Base-by-base conservation (phyloP, 495 filamentous ascomycete genomes). In the Penicillium antarcticum region DNA sequence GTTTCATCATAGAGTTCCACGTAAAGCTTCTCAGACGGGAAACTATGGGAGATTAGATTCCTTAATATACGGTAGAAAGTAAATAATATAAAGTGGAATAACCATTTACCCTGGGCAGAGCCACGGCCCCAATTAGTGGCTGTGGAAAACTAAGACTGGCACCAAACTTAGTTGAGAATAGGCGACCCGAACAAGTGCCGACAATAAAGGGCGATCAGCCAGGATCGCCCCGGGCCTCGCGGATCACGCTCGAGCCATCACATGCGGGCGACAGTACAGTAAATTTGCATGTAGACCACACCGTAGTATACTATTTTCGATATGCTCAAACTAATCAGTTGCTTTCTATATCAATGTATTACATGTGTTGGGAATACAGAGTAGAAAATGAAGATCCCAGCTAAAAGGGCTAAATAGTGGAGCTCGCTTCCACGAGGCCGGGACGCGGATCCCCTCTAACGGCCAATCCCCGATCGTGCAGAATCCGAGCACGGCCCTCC, bases 341-440 rank as follows among this genome's bases (percentile, higher is more conserved):
- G 5, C 5, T 10, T 29, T 45, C 26, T 9, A 29, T 29, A 5
- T 17, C 42, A 26, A 4, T 11, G 10, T 10, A 21, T 31, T 19
- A 26, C 48, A 42, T 37, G 51, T 52, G 57, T 50, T 36, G 58
- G 52, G 58, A 51, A 58, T 23, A 23, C 6, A 7, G 26, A 29
- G 7, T 2, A 1, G 5, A 29, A 29, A 29, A 29, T 2, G 52
- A 52, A 52, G 61, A 62, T 64, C 61, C 49, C 52, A 32, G 42
- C 42, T 41, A 57, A 56, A 53, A 41, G 38, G 38, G 23, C 23
- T 33, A 44, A 44, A 44, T 16, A 47, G 61, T 65, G 61, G 62
- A 53, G 38, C 48, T 65, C 62, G 62, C 62, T 65, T 62, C 62
- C 62, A 65, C 59, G 62, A 62, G 59, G 56, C 43, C 52, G 55